Conservation (phyloP, 495 filamentous ascomycete genomes). For the Talaromyces adpressus region DNA sequence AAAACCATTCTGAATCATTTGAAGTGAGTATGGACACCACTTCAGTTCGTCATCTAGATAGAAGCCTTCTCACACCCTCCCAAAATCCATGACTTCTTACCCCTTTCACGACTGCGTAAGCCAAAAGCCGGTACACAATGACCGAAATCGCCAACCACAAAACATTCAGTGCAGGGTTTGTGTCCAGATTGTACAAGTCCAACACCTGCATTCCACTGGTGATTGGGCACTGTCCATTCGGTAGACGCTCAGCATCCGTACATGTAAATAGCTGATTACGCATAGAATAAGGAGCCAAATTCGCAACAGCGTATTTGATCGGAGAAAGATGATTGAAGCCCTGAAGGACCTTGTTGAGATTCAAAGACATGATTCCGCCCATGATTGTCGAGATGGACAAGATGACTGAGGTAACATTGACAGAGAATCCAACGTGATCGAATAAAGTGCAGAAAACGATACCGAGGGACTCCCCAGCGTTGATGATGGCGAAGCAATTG, state of each 20-base stretch:
- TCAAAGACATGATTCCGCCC: slow-evolving; percentile 59
- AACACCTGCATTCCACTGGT: slow-evolving; percentile 56
- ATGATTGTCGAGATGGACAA: slow-evolving; percentile 60
- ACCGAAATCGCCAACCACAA: slow-evolving; percentile 51
- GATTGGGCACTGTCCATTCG: slow-evolving; percentile 52
- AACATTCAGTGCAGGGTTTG: slow-evolving; percentile 47
- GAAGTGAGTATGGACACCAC: background rate
- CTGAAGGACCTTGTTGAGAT: slow-evolving; percentile 58
- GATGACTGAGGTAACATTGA: slow-evolving; percentile 59
- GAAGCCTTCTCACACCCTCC: slow-evolving; percentile 7
- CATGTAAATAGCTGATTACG: slow-evolving; percentile 53
- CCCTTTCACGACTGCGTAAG: slow-evolving; percentile 52
- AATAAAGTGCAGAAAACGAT: slow-evolving; percentile 77
- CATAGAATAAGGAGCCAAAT: slow-evolving; percentile 54
- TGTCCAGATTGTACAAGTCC: slow-evolving; percentile 54
- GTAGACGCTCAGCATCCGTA: slow-evolving; percentile 43
- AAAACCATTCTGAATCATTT: background rate
- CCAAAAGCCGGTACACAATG: slow-evolving; percentile 56
- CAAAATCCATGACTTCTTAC: slow-evolving; percentile 24
- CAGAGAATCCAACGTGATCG: slow-evolving; percentile 64
- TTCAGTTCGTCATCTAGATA: background rate
- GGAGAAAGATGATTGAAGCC: slow-evolving; percentile 63
- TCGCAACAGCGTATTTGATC: slow-evolving; percentile 58
- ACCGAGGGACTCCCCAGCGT: slow-evolving; percentile 65
- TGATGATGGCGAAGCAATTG: slow-evolving; percentile 66